phyloP scores from a whole-genome alignment of 257 asterid genomes.

The Ehretia macrophylla region DNA sequence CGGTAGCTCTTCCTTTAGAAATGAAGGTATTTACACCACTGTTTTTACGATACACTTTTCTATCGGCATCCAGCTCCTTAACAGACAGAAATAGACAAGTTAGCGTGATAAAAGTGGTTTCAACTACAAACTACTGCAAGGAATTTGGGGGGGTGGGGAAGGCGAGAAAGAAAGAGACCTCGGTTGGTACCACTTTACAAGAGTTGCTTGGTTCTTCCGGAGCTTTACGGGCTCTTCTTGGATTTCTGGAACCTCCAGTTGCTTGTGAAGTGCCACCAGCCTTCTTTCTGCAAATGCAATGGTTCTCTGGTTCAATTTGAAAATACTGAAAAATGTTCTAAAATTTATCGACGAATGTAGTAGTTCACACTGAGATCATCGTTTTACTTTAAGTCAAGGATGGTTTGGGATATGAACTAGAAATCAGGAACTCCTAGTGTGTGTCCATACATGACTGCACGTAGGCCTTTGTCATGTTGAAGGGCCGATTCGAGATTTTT shows the following conservation, averaged over 20 bases:
- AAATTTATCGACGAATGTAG: no score
- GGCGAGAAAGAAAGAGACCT: slow-evolving; percentile 39
- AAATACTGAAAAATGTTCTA: no score
- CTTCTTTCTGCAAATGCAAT: slow-evolving; percentile 47
- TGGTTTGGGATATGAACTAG: no score
- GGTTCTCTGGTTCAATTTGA: background rate
- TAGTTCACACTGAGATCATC: no score
- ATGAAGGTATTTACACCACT: slow-evolving; percentile 11
- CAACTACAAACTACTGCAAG: background rate
- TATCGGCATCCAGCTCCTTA: slow-evolving; percentile 46
- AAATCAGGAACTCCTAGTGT: no score
- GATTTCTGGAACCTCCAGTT: slow-evolving; percentile 38
- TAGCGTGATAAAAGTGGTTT: background rate
- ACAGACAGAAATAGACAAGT: slow-evolving; percentile 4
- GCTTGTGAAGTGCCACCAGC: slow-evolving; percentile 29
- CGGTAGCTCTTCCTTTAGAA: slow-evolving; percentile 38
- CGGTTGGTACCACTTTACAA: slow-evolving; percentile 41
- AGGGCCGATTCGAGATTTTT: no score
- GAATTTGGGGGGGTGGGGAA: background rate
- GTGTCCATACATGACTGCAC: no score
- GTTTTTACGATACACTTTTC: slow-evolving; percentile 33
- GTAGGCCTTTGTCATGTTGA: no score
- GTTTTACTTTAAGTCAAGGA: no score
- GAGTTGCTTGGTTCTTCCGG: slow-evolving; percentile 52
- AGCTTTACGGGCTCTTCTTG: slow-evolving; percentile 46